Base-by-base conservation (phyloP, 169 alveolate genomes). In the Pseudocohnilembus persalinus region DNA sequence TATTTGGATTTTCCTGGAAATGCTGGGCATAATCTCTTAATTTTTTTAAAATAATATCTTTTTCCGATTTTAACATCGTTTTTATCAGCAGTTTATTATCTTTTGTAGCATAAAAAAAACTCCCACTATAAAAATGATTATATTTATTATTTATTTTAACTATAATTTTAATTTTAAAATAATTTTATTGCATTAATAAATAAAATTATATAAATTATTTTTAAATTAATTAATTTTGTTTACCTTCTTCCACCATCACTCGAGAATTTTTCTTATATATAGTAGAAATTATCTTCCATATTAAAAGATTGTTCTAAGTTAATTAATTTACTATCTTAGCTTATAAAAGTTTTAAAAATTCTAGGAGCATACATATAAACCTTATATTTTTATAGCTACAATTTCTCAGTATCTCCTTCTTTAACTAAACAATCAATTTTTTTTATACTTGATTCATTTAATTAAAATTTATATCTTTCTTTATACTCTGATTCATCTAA, bases 11-110 rank as follows among this genome's bases (percentile, higher is more conserved):
- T 20, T 33, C 35, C 31, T 33, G 72, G 16, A 81, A 32, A 81
- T 86, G 90, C 76, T 73, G 72, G 32, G 81, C 72, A 65, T 86
- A 86, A 0, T 86, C 65, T 65, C 74, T 74, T 0, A 80, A 32
- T 6, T 73, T 80, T 15, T 74, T 64, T 26, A 75, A 28, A 16
- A 86, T 79, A 28, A 73, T 77, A 73, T 86, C 73, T 0, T 79
- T 25, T 74, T 86, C 90, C 15, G 68, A 31, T 75, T 33, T 32
- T n/a, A 75, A 74, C 35, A 86, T 81, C 0, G 90, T 80, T 81
- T 86, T 86, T 1, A 86, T 74, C 6, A 86, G 31, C 33, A 86
- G 30, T 74, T 64, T 74, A 30, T 82, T 86, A 68, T 86, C 82
- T 6, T 80, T 31, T 31, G 83, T 33, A 49, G 80, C 74, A 33